Percentiles rank a stretch among this genome's conserved stretches.
These are phyloP conservation scores for Chaetomium tenue DNA, from an alignment of 495 filamentous ascomycete species.

Conservation along the genomic window DNA sequence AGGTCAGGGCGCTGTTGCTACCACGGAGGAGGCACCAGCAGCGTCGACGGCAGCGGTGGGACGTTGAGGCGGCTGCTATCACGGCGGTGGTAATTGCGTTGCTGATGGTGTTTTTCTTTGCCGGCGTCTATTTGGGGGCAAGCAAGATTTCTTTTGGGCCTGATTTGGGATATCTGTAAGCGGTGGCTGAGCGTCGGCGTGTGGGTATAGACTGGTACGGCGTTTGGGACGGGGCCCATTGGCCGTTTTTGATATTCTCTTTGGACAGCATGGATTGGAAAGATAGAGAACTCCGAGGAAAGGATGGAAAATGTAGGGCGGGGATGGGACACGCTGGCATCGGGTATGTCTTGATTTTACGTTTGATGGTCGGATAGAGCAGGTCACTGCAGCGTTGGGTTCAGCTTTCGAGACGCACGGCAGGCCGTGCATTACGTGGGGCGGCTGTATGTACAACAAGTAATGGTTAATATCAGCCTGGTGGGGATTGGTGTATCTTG, in stretches of 20 bases:
- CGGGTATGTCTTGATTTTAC: neutral
- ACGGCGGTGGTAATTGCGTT: conserved; percentile 11
- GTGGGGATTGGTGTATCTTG: no score
- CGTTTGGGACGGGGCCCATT: neutral
- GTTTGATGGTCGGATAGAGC: neutral
- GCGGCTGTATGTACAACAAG: neutral
- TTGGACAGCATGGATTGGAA: neutral
- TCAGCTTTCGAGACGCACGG: neutral
- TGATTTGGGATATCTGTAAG: neutral
- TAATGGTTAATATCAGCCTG: neutral
- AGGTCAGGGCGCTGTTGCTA: neutral
- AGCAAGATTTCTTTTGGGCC: neutral
- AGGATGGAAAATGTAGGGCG: neutral
- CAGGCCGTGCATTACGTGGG: neutral
- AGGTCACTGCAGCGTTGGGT: neutral
- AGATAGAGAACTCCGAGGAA: neutral
- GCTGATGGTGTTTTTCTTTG: conserved; percentile 22
- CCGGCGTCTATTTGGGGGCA: conserved; percentile 19
- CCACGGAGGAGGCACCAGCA: conserved; percentile 2
- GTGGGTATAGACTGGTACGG: neutral
- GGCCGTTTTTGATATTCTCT: neutral
- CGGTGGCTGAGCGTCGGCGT: neutral
- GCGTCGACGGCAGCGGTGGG: neutral
- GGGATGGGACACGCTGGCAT: neutral
- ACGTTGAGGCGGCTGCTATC: neutral